Base-by-base conservation (phyloP, 768 basidiomycete species). In the Rhizopogon salebrosus region DNA sequence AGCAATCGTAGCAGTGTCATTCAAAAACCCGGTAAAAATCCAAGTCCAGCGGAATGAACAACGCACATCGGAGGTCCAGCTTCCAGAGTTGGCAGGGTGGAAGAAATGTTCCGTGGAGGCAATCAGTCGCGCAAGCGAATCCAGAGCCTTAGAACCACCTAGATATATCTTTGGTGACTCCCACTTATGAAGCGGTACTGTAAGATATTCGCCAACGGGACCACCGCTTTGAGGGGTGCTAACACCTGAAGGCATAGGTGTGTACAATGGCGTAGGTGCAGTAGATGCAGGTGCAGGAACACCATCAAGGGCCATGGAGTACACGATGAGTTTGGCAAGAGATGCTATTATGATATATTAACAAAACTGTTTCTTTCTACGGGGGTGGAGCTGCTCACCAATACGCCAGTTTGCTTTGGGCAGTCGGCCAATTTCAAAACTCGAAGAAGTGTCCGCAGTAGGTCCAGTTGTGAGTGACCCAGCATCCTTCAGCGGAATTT, bases 131-230 rank as follows among this genome's bases (percentile, higher is more conserved):
- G 83, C 83, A n/a, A 95, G 71, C 7, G 91, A 89, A 64, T 94
- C 92, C 52, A 95, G 71, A 3, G 92, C 89, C 65, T 83, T 89
- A 22, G 83, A 89, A 11, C 93, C 93, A 13, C 79, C 93, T n/a
- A 93, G 70, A 65, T 85, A 92, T 34, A 62, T 59, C 62, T 69
- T 78, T 37, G 65, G 65, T 34, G 62, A 66, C 4, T 62, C 68
- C 48, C 73, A 75, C 57, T 78, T 79, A n/a, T 72, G 70, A 2
- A 87, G 69, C 0, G 84, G 77, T 0, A 80, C 76, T 9, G 84
- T 76, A 14, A 87, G 74, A 62, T 82, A 83, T 51, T 86, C 83
- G 34, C 75, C 77, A 24, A 79, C 64, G 43, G 66, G 72, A 34
- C 31, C 31, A 9, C 45, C 16, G 10, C 8, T 31, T 23, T 46